Conservation (phyloP, 352 stramenopile species). For the Globisporangium recalcitrans region DNA sequence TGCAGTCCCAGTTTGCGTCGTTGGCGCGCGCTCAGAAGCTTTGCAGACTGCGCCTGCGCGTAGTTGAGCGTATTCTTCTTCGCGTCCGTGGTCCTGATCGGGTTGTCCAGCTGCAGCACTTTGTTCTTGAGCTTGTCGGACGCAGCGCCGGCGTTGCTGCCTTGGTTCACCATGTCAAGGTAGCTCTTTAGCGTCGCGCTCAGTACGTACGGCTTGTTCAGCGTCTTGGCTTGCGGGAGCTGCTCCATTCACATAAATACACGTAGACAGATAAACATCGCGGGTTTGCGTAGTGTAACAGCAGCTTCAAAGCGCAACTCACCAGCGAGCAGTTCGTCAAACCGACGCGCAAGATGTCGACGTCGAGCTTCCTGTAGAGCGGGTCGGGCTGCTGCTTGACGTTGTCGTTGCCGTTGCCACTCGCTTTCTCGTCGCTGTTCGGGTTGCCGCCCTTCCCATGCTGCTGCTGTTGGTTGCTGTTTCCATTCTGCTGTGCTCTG, state of each 20-base stretch:
- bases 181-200: slow-evolving; percentile 42
- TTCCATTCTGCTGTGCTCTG: slow-evolving; percentile 10
- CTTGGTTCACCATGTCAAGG: slow-evolving; percentile 19
- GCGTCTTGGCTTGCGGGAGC: slow-evolving; percentile 22
- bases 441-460: background rate
- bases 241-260: slow-evolving; percentile 11
- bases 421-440: slow-evolving; percentile 1
- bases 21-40: slow-evolving; percentile 57
- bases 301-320: slow-evolving; percentile 7
- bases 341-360: slow-evolving; percentile 44
- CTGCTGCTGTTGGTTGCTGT: background rate
- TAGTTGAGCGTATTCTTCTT: slow-evolving; percentile 24
- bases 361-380: slow-evolving; percentile 50
- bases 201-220: slow-evolving; percentile 23
- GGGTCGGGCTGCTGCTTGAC: slow-evolving; percentile 25
- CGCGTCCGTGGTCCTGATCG: slow-evolving; percentile 37
- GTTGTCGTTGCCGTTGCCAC: slow-evolving; percentile 12
- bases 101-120: slow-evolving; percentile 74
- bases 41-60: slow-evolving; percentile 41
- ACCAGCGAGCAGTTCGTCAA: slow-evolving; percentile 71
- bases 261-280: background rate
- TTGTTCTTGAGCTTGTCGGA: slow-evolving; percentile 73
- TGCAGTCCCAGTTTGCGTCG: slow-evolving; percentile 52
- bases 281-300: background rate
- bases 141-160: slow-evolving; percentile 8